Conservation (phyloP, 2,329 filamentous ascomycete species). For the Rhytidhysteron rufulum region DNA sequence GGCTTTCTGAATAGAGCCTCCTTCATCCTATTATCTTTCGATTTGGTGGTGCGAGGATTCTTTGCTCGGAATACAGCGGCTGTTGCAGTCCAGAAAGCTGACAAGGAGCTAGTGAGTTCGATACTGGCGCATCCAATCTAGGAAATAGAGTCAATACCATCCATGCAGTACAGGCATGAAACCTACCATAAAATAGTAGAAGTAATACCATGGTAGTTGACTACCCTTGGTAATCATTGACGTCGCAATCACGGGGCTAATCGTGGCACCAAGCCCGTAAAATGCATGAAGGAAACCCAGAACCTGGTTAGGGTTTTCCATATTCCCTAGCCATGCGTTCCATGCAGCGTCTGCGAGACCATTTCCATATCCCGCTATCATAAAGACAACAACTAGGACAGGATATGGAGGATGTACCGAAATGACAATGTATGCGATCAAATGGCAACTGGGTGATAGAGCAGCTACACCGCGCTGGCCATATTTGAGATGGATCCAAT, state of each 20-base stretch:
- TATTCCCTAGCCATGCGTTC: slow-evolving; percentile 65
- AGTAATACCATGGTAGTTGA: slow-evolving; percentile 63
- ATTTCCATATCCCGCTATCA: slow-evolving; percentile 67
- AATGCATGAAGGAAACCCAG: slow-evolving; percentile 69
- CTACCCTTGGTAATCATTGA: slow-evolving; percentile 63
- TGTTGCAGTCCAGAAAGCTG: slow-evolving; percentile 62
- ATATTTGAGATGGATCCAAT: slow-evolving; percentile 58
- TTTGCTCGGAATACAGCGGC: slow-evolving; percentile 54
- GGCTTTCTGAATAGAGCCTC: slow-evolving; percentile 47
- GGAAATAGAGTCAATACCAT: neutral
- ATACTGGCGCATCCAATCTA: slow-evolving; percentile 53
- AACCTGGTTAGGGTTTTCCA: slow-evolving; percentile 70
- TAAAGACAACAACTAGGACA: slow-evolving; percentile 60
- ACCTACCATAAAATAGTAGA: slow-evolving; percentile 72
- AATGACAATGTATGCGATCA: slow-evolving; percentile 63
- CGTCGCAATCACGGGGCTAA: slow-evolving; percentile 68
- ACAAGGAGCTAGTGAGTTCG: slow-evolving; percentile 51
- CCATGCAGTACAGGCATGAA: neutral
- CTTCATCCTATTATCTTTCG: slow-evolving; percentile 48
- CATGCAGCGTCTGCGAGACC: slow-evolving; percentile 63
- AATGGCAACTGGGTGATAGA: slow-evolving; percentile 59
- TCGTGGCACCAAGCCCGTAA: slow-evolving; percentile 68
- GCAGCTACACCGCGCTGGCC: slow-evolving; percentile 71
- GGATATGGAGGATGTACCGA: slow-evolving; percentile 67
- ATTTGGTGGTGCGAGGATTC: slow-evolving; percentile 42